Percentiles rank a stretch among this genome's conserved stretches.
Evolutionary conservation across 2,329 filamentous ascomycete genomes (phyloP).

Genomic region (Nemania serpens): DNA sequence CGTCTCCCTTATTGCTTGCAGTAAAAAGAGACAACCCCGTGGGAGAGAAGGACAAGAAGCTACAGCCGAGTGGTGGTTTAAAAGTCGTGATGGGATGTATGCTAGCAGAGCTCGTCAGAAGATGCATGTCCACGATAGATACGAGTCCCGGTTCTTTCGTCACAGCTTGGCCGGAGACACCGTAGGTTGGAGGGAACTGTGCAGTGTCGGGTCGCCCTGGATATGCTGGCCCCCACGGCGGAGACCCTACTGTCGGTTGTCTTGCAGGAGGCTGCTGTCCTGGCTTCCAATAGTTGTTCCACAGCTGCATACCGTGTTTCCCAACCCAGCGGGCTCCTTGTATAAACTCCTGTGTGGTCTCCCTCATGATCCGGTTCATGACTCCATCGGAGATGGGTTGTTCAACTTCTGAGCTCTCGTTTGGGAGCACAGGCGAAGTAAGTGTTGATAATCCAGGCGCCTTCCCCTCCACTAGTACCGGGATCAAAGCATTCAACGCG

Average conservation of each 20-base stretch:
- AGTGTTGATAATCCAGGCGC: constrained; percentile 62
- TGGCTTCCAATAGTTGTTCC: constrained; percentile 79
- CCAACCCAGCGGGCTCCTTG: constrained; percentile 76
- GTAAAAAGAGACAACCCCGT: constrained; percentile 76
- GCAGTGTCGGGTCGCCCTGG: constrained; percentile 52
- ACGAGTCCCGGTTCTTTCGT: constrained; percentile 73
- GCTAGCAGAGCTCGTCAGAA: constrained; percentile 56
- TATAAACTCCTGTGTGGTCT: constrained; percentile 78
- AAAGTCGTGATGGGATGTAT: constrained; percentile 73
- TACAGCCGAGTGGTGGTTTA: constrained; percentile 73
- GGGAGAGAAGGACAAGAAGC: constrained; percentile 78
- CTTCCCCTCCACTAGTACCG: constrained; percentile 59
- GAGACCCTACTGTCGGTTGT: constrained; percentile 49
- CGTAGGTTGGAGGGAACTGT: constrained; percentile 79
- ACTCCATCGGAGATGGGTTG: constrained; percentile 73
- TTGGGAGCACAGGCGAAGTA: constrained; percentile 71
- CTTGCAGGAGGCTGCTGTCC: constrained; percentile 51
- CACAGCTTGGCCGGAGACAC: constrained; percentile 59
- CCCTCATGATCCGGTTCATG: constrained; percentile 76
- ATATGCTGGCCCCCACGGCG: constrained; percentile 53
- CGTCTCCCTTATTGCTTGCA: constrained; percentile 81
- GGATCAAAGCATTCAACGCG: constrained; percentile 68
- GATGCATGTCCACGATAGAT: constrained; percentile 73
- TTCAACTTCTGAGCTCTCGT: constrained; percentile 70
- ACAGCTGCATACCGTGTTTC: constrained; percentile 75